These are phyloP conservation scores for Metarhizium brunneum DNA, from an alignment of 2,329 filamentous ascomycete species.

Conservation along the genomic window DNA sequence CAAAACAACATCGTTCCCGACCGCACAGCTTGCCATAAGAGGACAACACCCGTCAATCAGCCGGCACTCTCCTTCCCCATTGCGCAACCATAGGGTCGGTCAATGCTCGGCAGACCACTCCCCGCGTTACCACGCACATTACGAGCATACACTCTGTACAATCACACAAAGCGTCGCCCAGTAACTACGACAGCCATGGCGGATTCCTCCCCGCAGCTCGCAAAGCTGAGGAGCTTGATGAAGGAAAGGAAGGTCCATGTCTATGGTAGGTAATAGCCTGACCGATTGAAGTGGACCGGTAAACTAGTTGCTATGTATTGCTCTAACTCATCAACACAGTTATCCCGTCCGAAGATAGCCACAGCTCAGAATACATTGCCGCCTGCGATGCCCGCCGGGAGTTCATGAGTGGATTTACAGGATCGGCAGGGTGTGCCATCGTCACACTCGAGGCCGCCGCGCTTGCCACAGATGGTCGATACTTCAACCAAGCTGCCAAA, in stretches of 20 bases:
- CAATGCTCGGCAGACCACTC: not conserved
- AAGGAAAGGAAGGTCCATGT: slow-evolving; percentile 77
- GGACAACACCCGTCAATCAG: no score
- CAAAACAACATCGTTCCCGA: no score
- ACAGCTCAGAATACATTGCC: slow-evolving; percentile 96
- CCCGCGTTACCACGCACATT: not conserved
- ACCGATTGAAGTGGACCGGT: not conserved
- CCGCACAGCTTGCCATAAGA: no score
- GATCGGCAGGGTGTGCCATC: slow-evolving; percentile 88
- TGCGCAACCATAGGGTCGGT: not conserved
- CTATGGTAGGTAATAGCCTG: slow-evolving; percentile 57
- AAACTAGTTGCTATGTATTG: not conserved
- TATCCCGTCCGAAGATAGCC: slow-evolving; percentile 91
- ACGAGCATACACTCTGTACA: not conserved
- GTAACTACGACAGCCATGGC: slow-evolving; percentile 2
- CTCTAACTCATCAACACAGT: slow-evolving; percentile 42
- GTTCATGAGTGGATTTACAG: slow-evolving; percentile 89
- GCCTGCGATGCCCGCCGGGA: slow-evolving; percentile 86
- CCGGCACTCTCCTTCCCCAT: no score
- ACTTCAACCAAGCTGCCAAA: slow-evolving; percentile 92
- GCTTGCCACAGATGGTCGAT: slow-evolving; percentile 88
- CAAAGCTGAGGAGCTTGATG: slow-evolving; percentile 77
- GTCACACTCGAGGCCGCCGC: slow-evolving; percentile 80
- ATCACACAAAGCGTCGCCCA: not conserved
- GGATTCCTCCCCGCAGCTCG: slow-evolving; percentile 67